A percentile compares a stretch with the other conserved stretches of the same genome.
phyloP scores from a whole-genome alignment of 2,329 filamentous ascomycete genomes.

The Penicillium sumatraense region DNA sequence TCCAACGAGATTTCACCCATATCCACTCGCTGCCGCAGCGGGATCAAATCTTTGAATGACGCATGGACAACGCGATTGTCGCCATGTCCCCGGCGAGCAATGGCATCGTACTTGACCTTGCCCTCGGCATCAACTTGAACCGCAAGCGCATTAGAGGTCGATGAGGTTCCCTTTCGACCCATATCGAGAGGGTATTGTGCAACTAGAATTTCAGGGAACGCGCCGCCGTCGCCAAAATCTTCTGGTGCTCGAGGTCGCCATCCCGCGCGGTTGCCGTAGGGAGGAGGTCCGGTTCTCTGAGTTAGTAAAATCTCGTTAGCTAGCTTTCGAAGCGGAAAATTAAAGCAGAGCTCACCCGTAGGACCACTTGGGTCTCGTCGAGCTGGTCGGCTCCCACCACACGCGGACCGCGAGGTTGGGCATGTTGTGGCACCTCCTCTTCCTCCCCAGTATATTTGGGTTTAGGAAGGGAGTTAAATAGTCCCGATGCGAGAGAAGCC shows the following conservation, averaged over 20 bases:
- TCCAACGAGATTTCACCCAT: constrained; percentile 88
- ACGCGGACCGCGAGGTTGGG: constrained; percentile 77
- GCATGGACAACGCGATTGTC: constrained; percentile 87
- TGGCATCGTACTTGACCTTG: constrained; percentile 95
- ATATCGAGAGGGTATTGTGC: constrained; percentile 96
- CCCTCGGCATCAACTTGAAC: constrained; percentile 89
- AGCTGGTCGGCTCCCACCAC: constrained; percentile 79
- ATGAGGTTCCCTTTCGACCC: constrained; percentile 74
- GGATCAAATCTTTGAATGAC: constrained; percentile 96
- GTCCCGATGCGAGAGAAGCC: constrained; percentile 70
- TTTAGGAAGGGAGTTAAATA: constrained; percentile 81
- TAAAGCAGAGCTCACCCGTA: constrained; percentile 61
- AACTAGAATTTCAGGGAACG: constrained; percentile 90
- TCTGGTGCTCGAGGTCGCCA: constrained; percentile 89
- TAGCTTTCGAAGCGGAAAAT: neutral
- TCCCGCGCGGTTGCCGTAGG: constrained; percentile 83
- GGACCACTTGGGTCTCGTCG: constrained; percentile 82
- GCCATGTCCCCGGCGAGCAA: constrained; percentile 85
- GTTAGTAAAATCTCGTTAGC: neutral
- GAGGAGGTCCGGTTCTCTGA: constrained; percentile 78
- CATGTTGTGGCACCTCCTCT: constrained; percentile 74
- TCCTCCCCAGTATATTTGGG: constrained; percentile 90
- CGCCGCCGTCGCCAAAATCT: constrained; percentile 94
- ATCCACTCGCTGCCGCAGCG: constrained; percentile 87
- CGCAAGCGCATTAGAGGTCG: constrained; percentile 83